Evolutionary conservation across 768 basidiomycete species (phyloP).

Genomic region (Tremella fuciformis): DNA sequence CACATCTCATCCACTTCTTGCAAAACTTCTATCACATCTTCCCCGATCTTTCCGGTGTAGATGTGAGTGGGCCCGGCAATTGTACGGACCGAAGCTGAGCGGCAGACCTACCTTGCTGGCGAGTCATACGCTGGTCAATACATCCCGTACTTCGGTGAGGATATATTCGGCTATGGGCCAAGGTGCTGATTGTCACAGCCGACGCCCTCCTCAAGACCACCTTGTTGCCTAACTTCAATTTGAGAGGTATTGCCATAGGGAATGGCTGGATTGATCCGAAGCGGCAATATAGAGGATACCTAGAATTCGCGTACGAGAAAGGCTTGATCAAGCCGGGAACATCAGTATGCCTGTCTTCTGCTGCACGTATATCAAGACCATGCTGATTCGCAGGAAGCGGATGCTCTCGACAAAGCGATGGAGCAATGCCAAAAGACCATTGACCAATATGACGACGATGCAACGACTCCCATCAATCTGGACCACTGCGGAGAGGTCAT

Average conservation of each 20-base stretch:
- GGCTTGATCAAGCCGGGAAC: constrained; percentile 72
- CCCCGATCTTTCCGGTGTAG: constrained; percentile 76
- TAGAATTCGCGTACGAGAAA: constrained; percentile 78
- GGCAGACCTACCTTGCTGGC: constrained; percentile 87
- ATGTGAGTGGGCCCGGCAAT: constrained; percentile 60
- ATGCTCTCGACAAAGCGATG: neutral
- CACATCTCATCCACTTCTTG: constrained; percentile 78
- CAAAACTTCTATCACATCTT: constrained; percentile 85
- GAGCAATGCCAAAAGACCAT: constrained; percentile 2
- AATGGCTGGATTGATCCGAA: constrained; percentile 97
- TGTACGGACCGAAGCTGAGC: neutral
- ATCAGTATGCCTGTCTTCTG: constrained; percentile 56
- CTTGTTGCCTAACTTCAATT: constrained; percentile 61
- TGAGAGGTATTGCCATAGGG: constrained; percentile 83
- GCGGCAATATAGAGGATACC: constrained; percentile 81
- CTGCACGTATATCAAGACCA: neutral
- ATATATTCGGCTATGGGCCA: constrained; percentile 7
- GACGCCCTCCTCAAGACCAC: constrained; percentile 64
- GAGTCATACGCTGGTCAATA: constrained; percentile 98
- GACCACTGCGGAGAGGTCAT: constrained; percentile 64
- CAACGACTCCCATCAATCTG: constrained; percentile 54
- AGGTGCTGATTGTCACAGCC: constrained; percentile 56
- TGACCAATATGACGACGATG: neutral
- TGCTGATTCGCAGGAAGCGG: constrained; percentile 3
- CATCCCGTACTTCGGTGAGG: constrained; percentile 86